A percentile compares a stretch with the other conserved stretches of the same genome.
Evolutionary conservation across 2,329 filamentous ascomycete species (phyloP).

Genomic region (Mollisia scopiformis): DNA sequence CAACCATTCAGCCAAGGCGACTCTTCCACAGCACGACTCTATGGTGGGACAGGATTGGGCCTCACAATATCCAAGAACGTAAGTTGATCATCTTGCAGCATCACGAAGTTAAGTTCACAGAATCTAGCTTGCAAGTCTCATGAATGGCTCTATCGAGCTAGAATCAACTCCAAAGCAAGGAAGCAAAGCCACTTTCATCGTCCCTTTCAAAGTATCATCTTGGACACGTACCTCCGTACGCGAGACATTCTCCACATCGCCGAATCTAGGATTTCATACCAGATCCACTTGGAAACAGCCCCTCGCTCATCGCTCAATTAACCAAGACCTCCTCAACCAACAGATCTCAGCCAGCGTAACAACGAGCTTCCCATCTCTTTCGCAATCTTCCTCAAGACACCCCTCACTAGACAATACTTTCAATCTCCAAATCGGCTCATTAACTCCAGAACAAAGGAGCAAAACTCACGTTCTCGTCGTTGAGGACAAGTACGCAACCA

Average conservation of each 20-base stretch:
- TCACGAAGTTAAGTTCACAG: background rate
- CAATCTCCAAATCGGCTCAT: background rate
- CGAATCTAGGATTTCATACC: conserved; percentile 10
- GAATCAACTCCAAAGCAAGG: conserved; percentile 19
- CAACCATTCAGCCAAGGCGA: conserved; percentile 81
- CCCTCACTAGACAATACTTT: background rate
- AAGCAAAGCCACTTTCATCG: conserved; percentile 28
- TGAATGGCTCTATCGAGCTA: conserved; percentile 27
- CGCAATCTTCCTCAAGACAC: background rate
- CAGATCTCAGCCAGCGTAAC: conserved; percentile 20
- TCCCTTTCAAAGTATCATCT: conserved; percentile 25
- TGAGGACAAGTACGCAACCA: conserved; percentile 32
- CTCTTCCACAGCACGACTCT: conserved; percentile 75
- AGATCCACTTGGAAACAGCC: conserved; percentile 9
- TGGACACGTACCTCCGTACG: background rate
- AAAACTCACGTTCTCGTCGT: conserved; percentile 28
- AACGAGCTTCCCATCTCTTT: background rate
- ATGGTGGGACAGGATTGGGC: conserved; percentile 77
- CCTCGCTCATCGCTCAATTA: conserved; percentile 9
- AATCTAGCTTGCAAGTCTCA: conserved; percentile 27
- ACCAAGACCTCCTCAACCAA: conserved; percentile 21
- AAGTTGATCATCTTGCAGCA: background rate
- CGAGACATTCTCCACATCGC: background rate
- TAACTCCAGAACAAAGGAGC: conserved; percentile 17
- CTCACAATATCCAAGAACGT: conserved; percentile 67